These are phyloP conservation scores for Trichoderma erinaceum DNA, from an alignment of 495 filamentous ascomycete species.

Conservation along the genomic window DNA sequence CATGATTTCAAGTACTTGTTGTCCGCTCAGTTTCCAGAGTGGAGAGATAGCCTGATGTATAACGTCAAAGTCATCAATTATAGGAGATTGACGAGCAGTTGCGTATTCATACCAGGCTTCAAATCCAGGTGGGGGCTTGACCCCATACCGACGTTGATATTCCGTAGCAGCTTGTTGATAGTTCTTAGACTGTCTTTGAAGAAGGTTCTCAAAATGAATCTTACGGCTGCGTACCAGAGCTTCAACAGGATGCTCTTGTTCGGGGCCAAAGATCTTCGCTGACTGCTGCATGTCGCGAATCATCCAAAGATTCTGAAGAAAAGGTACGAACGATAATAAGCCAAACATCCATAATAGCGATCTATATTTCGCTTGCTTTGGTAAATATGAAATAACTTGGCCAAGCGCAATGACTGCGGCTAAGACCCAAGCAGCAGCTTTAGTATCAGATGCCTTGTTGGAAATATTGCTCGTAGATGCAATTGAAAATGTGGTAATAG, in stretches of 20 bases:
- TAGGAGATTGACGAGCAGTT: conserved; percentile 45
- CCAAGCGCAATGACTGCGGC: not conserved
- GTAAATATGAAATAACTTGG: not conserved
- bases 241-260: conserved; percentile 40
- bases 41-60: conserved; percentile 27
- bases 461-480: not conserved
- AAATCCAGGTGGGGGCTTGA: conserved; percentile 53
- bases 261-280: not conserved
- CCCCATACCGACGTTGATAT: conserved; percentile 47
- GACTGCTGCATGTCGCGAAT: not conserved
- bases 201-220: conserved; percentile 27
- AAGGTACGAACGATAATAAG: not conserved
- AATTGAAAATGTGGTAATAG: not conserved
- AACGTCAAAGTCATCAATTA: conserved; percentile 68
- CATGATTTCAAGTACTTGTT: conserved; percentile 18
- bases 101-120: conserved; percentile 64
- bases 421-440: not conserved
- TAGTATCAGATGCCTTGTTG: not conserved
- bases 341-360: not conserved
- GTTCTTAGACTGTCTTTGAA: conserved; percentile 42
- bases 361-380: not conserved
- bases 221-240: conserved; percentile 37
- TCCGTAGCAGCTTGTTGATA: conserved; percentile 39
- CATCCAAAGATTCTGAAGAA: not conserved
- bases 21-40: conserved; percentile 26